Base-by-base conservation (phyloP, 148 eudicot genomes). In the Rhododendron vialii region DNA sequence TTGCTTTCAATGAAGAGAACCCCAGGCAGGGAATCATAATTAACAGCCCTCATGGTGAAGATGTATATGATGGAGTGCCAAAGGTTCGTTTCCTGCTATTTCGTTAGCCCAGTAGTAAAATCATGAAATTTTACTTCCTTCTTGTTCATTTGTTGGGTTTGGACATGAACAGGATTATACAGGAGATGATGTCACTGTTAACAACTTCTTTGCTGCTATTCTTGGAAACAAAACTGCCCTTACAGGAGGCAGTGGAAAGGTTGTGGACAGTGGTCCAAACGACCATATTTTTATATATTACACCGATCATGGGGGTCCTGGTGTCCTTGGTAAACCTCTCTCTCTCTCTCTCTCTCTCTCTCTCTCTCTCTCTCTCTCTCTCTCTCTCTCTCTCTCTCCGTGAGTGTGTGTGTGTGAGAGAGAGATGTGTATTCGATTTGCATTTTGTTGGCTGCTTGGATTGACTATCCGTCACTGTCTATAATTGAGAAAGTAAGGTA, bases 181-280 rank as follows among this genome's bases (percentile, higher is more conserved):
- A 26, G 98, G 98, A 36, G 86, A 91, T 0, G 85, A 90, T 43
- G 90, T 94, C 53, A 96, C 92, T 33, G 95, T 87, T 13, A 75
- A 85, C 86, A 96, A 96, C 90, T 91, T 96, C 61, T 82, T 87
- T 63, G 94, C 98, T 61, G 98, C 88, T 55, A 90, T 96, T 51
- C 98, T 94, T 86, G 98, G 98, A 12, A 86, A 96, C 81, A 94
- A 91, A 93, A 86, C 92, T 76, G 93, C 96, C 14, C 86, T 94
- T 14, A 92, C 87, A 38, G 98, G 98, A 74, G 98, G 98, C 1
- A 96, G 98, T 69, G 95, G 98, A 84, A 96, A 96, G 89, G 98
- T 96, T 43, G 89, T 96, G 6, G 90, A 93, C 80, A 96, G 98
- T 83, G 95, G 98, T 73, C 98, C 98, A 35, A 85, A 94, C 84